Evolutionary conservation across 2,329 filamentous ascomycete genomes (phyloP), one percentile per base, ranked within the genome.

Genomic region (Fusarium heterosporum): DNA sequence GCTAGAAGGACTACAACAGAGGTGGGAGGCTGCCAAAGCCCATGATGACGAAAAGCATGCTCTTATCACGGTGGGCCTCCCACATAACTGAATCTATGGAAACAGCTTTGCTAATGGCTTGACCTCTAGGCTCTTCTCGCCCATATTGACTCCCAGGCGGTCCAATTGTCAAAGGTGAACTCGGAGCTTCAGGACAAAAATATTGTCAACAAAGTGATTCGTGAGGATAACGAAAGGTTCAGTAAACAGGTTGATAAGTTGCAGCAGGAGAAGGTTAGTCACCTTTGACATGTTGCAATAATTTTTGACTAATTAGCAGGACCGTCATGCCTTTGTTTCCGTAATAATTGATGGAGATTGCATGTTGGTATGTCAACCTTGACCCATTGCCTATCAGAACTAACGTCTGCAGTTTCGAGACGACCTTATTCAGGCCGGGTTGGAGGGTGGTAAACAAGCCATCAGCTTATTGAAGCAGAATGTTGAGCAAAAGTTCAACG

Each of bases 311-410:
- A 17, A 36, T 8, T n/a, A 7, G 2, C 11, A 36, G 73, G 63
- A 64, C 40, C 62, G 61, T 14, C 59, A 72, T 17, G 61, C 45
- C 57, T 79, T 75, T 68, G 74, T 73, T 52, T 74, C 73, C 11
- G 76, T 79, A 40, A 55, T 80, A 16, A 73, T 80, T 54, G 78
- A 80, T 61, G 78, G 78, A 6, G 78, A 80, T 54, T 74, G 73
- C 52, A 79, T 79, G 77, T 73, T 72, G 55, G 78, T 79, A 71
- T 55, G 72, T 59, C n/a, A 17, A 36, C 1, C 8, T n/a, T 9
- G 16, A n/a, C n/a, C n/a, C 4, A 36, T 36, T 4, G 34, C 16
- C 8, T 36, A 36, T 17, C 16, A 36, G 3, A n/a, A 36, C 34
- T 36, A 9, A 36, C 16, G 10, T 6, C 10, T 16, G 8, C 29